phyloP scores from a whole-genome alignment of 164 flowering plant genomes.

The Warburgia ugandensis region DNA sequence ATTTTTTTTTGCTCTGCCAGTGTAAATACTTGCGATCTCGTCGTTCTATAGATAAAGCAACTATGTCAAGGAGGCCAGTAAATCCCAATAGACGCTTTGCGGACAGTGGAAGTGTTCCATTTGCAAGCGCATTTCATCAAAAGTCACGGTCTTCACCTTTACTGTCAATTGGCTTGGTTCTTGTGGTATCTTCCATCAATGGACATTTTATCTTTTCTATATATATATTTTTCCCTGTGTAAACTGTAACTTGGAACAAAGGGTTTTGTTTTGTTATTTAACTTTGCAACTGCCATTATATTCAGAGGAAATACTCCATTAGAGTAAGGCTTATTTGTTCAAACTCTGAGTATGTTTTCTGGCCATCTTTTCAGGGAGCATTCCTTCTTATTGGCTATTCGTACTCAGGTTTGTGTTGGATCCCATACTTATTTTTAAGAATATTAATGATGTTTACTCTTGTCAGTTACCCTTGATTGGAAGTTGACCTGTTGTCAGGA shows the following conservation, averaged over 20 bases:
- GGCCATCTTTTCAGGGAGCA: constrained; percentile 44
- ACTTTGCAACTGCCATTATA: neutral
- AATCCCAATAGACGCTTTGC: constrained; percentile 47
- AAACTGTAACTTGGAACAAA: neutral
- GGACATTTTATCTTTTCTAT: neutral
- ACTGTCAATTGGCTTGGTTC: constrained; percentile 41
- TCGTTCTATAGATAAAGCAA: constrained; percentile 5
- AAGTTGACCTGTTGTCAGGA: too few species aligned
- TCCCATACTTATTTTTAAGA: neutral
- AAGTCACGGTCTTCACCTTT: constrained; percentile 67
- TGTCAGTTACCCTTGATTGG: neutral
- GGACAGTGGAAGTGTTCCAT: constrained; percentile 45
- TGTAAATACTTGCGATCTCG: constrained; percentile 8
- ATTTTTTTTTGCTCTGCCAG: constrained; percentile 5
- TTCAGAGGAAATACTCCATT: neutral
- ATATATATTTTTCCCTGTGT: neutral
- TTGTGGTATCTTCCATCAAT: constrained; percentile 35
- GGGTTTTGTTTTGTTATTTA: neutral
- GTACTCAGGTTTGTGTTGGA: constrained; percentile 42
- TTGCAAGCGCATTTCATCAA: constrained; percentile 42
- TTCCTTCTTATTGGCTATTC: constrained; percentile 49
- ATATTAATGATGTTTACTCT: neutral
- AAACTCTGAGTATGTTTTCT: constrained; percentile 3
- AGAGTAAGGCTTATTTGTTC: neutral
- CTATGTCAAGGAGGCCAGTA: constrained; percentile 68